Evolutionary conservation across 2,329 filamentous ascomycete genomes (phyloP), one percentile per base, ranked within the genome.

Genomic region (Dryadomyces quercivorus): DNA sequence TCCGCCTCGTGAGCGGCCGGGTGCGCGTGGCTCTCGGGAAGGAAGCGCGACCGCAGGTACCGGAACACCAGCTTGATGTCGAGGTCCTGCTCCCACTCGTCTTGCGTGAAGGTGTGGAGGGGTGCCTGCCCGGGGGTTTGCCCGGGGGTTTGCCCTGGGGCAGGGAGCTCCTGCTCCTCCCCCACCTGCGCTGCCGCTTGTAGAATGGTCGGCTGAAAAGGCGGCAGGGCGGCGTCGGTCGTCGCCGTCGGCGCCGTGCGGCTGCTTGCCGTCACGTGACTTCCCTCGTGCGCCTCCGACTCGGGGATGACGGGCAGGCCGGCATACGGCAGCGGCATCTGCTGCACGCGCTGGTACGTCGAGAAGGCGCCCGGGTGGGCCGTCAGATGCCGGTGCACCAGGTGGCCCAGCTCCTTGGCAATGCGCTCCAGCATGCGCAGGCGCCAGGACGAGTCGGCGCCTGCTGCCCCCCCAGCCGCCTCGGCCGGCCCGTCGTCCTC

Each of bases 41-140:
- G 75, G 67, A 95, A 92, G 56, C 88, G 83, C 18, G 81, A 86
- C 56, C 84, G 81, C 34, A 95, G 76, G 65, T 93, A 97, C 50
- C 84, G 82, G 72, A 97, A 97, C 38, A 97, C 87, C 66, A 95
- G 86, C 65, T 86, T 87, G 60, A 96, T 81, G 63, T 97, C 91
- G 5, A 97, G 77, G 53, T 95, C 88, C 57, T 85, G 84, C 69
- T 97, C 91, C 93, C 93, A 98, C 64, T 95, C 93, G 40, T 93
- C 87, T 62, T 88, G 75, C 1, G 77, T 80, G 58, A 82, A 82
- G 0, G 67, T 61, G 5, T 44, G 20, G 13, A 57, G 54, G 31
- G 20, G 1, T 3, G n/a, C 4, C 13, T 34, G 54, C 31, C 13
- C 36, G 4, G 38, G 5, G 5, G 38, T 9, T 15, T 42, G 38